Evolutionary conservation across 176 grass and related monocot species (phyloP).

Genomic region (Musa beccarii): DNA sequence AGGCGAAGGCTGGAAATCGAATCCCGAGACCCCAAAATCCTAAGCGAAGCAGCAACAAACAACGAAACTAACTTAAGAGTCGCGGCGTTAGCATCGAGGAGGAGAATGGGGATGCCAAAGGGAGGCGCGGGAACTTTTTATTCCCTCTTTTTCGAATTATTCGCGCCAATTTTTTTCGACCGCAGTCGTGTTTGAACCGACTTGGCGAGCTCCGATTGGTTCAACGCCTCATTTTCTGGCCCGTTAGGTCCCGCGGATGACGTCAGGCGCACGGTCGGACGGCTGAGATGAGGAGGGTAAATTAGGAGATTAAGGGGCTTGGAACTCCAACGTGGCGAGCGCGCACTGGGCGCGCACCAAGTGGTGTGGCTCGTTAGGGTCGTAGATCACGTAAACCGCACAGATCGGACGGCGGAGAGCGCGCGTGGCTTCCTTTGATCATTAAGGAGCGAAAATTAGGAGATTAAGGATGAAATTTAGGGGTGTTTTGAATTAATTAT

Average conservation of each 20-base stretch:
- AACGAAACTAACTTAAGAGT: neutral
- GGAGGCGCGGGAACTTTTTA: neutral
- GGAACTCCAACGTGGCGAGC: too few relatives aligned
- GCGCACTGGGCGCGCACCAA: too few relatives aligned
- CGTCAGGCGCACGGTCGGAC: too few relatives aligned
- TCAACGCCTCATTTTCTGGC: neutral
- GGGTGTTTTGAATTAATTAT: neutral
- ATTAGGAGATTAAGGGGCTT: too few relatives aligned
- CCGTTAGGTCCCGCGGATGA: neutral
- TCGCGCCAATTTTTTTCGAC: neutral
- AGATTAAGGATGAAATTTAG: neutral
- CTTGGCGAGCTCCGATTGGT: neutral
- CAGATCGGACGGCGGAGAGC: too few relatives aligned
- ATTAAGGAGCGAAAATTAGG: too few relatives aligned
- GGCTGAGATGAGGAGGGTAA: too few relatives aligned
- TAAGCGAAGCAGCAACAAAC: neutral
- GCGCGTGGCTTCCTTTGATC: too few relatives aligned
- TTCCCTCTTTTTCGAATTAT: constrained; percentile 2
- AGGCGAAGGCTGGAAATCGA: neutral
- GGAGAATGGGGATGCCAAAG: neutral
- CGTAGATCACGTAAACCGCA: too few relatives aligned
- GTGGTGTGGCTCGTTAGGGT: too few relatives aligned
- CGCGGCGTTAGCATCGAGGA: neutral
- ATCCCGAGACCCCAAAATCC: neutral
- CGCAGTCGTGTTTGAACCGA: neutral